Base-by-base conservation (phyloP, 257 asterid species). In the Forsythia viridissima region DNA sequence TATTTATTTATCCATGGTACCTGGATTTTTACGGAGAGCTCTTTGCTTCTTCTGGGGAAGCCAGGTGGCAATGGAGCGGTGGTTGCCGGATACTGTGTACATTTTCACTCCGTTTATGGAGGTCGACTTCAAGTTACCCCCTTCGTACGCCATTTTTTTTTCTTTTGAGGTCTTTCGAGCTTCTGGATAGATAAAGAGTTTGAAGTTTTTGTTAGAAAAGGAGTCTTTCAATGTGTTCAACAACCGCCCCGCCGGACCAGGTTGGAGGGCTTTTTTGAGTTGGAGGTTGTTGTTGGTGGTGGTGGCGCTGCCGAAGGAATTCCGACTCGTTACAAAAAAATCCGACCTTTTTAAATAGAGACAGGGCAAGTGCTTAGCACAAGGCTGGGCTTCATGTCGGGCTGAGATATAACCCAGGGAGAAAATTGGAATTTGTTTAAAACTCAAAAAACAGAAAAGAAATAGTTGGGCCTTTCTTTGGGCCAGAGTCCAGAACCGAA, bases 31-130 rank as follows among this genome's bases (percentile, higher is more conserved):
- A 44, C 92, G 92, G 61, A 92, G 93, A 48, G 97, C 97, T 82
- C 91, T 90, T 30, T 80, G 93, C 84, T 93, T 95, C 89, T 95
- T 95, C 39, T 97, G 97, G 81, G 92, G 79, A 68, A 90, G 90
- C 98, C 99, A 95, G 55, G 97, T 79, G 11, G 98, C 98, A 61
- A 78, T 10, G 0, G 96, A 86, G 75, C 93, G 92, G 71, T 86
- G 83, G n/a, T 89, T 92, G 42, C 87, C 92, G 70, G 97, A 43
- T 68, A 95, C 91, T 0, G 97, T 67, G 75, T 95, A 93, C 93
- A 90, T 84, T 85, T 95, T 95, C 8, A 93, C 97, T 75, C 99
- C 98, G 79, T 95, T 95, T 7, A 91, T 88, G 59, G 96, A 88
- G 77, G 91, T 90, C 48, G 98, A 95, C 87, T 93, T 95, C 92